Evolutionary conservation across 1,284 basidiomycete species (phyloP).

Genomic region (Melanopsichium pennsylvanicum): DNA sequence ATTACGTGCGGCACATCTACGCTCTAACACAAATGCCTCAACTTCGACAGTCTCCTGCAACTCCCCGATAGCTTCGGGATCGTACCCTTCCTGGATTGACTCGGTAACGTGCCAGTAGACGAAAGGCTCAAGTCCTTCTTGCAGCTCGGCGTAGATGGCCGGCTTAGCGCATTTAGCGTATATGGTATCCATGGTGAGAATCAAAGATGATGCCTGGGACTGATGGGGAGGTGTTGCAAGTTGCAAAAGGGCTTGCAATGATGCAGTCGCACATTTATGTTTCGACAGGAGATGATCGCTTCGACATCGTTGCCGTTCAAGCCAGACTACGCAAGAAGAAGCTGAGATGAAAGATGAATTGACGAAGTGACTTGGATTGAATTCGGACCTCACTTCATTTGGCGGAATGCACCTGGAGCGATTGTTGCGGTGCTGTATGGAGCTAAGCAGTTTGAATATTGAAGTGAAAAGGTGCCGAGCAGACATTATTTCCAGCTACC

Average conservation of each 20-base stretch:
- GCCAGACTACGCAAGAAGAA: background rate
- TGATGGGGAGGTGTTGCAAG: too few species aligned
- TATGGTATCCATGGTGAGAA: conserved; percentile 5
- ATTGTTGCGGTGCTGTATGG: too few species aligned
- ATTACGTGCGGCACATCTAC: conserved; percentile 21
- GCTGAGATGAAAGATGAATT: background rate
- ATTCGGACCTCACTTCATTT: conserved; percentile 6
- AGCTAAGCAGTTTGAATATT: too few species aligned
- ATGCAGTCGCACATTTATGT: background rate
- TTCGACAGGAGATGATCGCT: background rate
- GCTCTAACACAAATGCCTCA: conserved; percentile 35
- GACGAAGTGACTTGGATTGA: too few species aligned
- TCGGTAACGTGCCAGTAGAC: conserved; percentile 38
- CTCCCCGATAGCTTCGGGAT: conserved; percentile 19
- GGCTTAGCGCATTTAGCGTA: conserved; percentile 14
- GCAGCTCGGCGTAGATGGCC: conserved; percentile 19
- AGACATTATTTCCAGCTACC: too few species aligned
- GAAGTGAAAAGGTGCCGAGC: background rate
- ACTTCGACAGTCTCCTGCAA: conserved; percentile 31
- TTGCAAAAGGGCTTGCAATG: too few species aligned
- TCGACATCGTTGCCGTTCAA: background rate
- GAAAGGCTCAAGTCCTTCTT: conserved; percentile 29
- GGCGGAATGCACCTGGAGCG: too few species aligned
- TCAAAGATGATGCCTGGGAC: too few species aligned
- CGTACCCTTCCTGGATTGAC: conserved; percentile 28